A percentile compares a stretch with the other conserved stretches of the same genome.
phyloP scores from a whole-genome alignment of 768 basidiomycete genomes.

The Auricularia heimuer region DNA sequence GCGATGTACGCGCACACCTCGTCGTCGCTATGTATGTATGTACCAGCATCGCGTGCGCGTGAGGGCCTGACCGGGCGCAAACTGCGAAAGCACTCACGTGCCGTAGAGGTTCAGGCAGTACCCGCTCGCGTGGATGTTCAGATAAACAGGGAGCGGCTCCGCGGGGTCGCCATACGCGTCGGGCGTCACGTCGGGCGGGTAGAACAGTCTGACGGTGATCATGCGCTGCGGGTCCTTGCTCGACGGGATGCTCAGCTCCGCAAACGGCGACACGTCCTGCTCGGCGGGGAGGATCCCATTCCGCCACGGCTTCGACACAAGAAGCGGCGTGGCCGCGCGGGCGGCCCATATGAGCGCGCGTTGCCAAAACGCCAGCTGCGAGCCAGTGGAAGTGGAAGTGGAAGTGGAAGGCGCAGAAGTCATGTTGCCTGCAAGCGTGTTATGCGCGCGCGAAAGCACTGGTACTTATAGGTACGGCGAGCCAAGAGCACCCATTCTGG shows the following conservation, averaged over 20 bases:
- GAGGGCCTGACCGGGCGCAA: no score
- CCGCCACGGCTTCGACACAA: background rate
- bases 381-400: background rate
- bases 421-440: no score
- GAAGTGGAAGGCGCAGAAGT: background rate
- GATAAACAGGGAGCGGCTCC: background rate
- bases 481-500: no score
- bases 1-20: constrained; percentile 4
- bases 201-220: background rate
- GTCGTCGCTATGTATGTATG: background rate
- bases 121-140: background rate
- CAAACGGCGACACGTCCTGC: background rate
- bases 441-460: no score
- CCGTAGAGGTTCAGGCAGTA: background rate
- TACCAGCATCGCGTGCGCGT: no score
- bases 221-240: background rate
- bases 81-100: background rate
- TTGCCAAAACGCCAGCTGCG: background rate
- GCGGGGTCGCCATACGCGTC: background rate
- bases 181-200: background rate
- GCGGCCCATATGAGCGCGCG: background rate
- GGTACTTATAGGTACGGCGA: no score
- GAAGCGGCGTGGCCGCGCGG: background rate
- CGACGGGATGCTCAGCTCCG: background rate
- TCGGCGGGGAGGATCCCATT: background rate